These are phyloP conservation scores for Vaccinium vitisidaea DNA, from an alignment of 148 eudicot genomes.

Conservation along the genomic window DNA sequence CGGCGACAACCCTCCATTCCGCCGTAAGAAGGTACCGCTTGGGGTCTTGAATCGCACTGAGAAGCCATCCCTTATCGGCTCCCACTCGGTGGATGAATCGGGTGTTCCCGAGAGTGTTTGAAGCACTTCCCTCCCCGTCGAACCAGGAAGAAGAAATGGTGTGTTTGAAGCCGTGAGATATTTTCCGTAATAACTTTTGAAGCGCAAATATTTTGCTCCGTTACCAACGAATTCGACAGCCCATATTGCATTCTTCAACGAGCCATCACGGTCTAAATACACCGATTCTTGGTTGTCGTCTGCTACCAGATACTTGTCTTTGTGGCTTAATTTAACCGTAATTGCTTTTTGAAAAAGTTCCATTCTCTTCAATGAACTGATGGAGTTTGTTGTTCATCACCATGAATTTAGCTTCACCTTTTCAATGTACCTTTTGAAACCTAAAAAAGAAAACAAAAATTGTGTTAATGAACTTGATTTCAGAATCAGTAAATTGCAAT, in stretches of 20 bases:
- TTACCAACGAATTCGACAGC: conserved; percentile 19
- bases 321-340: conserved; percentile 32
- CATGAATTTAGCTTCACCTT: no score
- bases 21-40: conserved; percentile 25
- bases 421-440: no score
- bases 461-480: no score
- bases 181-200: conserved; percentile 27
- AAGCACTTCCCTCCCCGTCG: conserved; percentile 23
- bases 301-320: conserved; percentile 31
- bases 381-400: no score
- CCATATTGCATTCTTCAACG: conserved; percentile 24
- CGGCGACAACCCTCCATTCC: conserved; percentile 30
- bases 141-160: conserved; percentile 24
- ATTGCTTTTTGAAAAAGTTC: conserved; percentile 27
- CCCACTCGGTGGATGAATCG: conserved; percentile 30
- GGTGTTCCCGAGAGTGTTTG: conserved; percentile 18
- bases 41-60: conserved; percentile 22
- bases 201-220: conserved; percentile 25
- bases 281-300: conserved; percentile 30
- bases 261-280: conserved; percentile 16
- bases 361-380: neutral
- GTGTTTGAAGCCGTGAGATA: conserved; percentile 30
- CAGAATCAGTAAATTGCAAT: no score
- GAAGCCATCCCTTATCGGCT: conserved; percentile 32
- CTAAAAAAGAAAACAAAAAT: no score